Base-by-base conservation (phyloP, 108 stramenopile genomes). In the Conticribra guillardii region DNA sequence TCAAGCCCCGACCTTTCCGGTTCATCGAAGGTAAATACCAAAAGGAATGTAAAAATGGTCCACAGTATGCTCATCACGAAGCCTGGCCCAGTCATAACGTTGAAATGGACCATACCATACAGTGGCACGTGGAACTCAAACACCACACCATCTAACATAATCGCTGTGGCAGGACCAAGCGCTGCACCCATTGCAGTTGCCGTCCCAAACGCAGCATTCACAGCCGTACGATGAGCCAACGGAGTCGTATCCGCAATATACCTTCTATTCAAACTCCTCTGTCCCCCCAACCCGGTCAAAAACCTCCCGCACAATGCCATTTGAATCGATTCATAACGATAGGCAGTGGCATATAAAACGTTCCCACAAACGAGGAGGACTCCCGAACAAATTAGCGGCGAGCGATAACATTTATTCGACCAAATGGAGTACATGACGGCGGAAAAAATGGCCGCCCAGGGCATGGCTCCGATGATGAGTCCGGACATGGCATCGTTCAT, bases 161-260 rank as follows among this genome's bases (percentile, higher is more conserved):
- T 83, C 4, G 95, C 95, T 64, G 84, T 79, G 9, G 84, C 88
- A 4, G 95, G 95, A 46, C 95, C 95, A 49, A 90, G 55, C 3
- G 92, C 89, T 49, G 90, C 87, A 15, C 95, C 95, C 1, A 89
- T 77, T 4, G 92, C 95, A 30, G 87, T 84, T 9, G 87, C 88
- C 63, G 90, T 88, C 3, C 86, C 92, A 74, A 93, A 93, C 2
- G 73, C 73, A 9, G 91, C 91, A 70, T 89, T 91, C 46, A 89
- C 91, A 17, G 79, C 67, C 3, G 95, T 96, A n/a, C 95, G 82
- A 24, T 89, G 53, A 27, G 62, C 67, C 7, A 87, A 21, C 2
- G 82, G 80, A 9, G 89, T 89, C 19, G 89, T 92, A 73, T 96
- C 96, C 11, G 93, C 94, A 56, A 97, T 92, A 69, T 89, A 96